phyloP scores from a whole-genome alignment of 78 protist genomes.

The Acrasis kona region DNA sequence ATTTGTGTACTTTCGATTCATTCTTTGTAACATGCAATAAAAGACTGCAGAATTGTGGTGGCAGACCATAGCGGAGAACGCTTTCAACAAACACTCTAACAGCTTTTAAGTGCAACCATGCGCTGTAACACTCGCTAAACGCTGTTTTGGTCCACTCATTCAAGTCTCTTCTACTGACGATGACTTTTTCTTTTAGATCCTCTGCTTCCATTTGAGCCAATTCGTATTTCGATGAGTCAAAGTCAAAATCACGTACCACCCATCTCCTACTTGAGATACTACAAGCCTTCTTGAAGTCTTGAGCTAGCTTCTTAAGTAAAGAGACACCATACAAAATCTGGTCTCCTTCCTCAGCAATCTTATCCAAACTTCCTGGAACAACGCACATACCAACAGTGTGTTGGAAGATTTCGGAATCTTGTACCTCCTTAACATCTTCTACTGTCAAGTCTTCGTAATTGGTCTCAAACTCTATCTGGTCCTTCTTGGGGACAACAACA shows the following conservation, averaged over 20 bases:
- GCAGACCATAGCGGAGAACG: conserved; percentile 76
- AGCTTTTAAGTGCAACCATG: conserved; percentile 75
- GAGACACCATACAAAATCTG: background rate
- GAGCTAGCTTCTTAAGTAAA: background rate
- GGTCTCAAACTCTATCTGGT: background rate
- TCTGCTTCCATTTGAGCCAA: background rate
- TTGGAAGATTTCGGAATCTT: too few species aligned
- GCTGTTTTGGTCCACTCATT: conserved; percentile 67
- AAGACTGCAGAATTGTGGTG: conserved; percentile 5
- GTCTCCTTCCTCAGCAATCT: background rate
- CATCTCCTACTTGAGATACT: background rate
- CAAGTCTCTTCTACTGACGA: conserved; percentile 33
- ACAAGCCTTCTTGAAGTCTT: background rate
- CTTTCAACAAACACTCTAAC: conserved; percentile 71
- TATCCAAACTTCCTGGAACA: too few species aligned
- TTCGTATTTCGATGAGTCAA: background rate
- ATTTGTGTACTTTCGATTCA: background rate
- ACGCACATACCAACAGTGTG: too few species aligned
- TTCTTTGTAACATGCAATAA: background rate
- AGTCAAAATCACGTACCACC: background rate
- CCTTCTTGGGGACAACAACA: background rate
- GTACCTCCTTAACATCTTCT: too few species aligned
- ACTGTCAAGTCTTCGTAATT: background rate
- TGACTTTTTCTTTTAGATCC: conserved; percentile 1
- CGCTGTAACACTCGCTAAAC: conserved; percentile 65